Base-by-base conservation (phyloP, 1,284 basidiomycete genomes). In the Papiliotrema fonsecae region DNA sequence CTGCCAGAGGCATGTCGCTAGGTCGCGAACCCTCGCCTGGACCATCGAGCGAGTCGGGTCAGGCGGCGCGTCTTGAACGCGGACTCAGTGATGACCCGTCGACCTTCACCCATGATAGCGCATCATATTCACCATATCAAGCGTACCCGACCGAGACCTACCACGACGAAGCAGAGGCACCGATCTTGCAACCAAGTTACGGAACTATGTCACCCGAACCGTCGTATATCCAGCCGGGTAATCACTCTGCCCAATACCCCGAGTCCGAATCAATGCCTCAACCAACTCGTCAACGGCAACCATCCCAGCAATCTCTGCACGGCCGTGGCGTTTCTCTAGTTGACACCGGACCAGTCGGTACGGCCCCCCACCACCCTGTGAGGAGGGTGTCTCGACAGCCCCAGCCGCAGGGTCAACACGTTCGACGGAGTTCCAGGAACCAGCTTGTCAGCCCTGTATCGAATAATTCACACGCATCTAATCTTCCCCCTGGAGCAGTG, bases 261-360 rank as follows among this genome's bases (percentile, higher is more conserved):
- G 56, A 61, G 38, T 46, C 56, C 14, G 59, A 57, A 25, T 37
- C 44, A 22, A 54, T 61, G 43, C 55, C 35, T 14, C 35, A 37
- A 24, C 34, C 35, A 11, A 37, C 10, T 9, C 35, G 11, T 7
- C 35, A 9, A 7, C 35, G 11, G 11, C 11, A 19, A 25, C 37
- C 4, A 39, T n/a, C 6, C 37, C 19, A 28, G 28, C 34, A 18
- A 16, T 35, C 35, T 11, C 49, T 46, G 39, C 62, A 64, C 37
- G 73, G 66, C 11, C 78, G 85, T 18, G 88, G 88, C 27, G 78
- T 92, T 28, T 83, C 82, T 45, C 70, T 92, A 50, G 80, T 81
- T 42, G 89, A 92, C 61, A 77, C 80, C 56, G 89, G 89, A 14
- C 87, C 86, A 41, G 86, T 90, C 2, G 80, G 80, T 26, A 79